phyloP scores from a whole-genome alignment of 1,139 yeast genomes.

The Blastobotrys indianensis region DNA sequence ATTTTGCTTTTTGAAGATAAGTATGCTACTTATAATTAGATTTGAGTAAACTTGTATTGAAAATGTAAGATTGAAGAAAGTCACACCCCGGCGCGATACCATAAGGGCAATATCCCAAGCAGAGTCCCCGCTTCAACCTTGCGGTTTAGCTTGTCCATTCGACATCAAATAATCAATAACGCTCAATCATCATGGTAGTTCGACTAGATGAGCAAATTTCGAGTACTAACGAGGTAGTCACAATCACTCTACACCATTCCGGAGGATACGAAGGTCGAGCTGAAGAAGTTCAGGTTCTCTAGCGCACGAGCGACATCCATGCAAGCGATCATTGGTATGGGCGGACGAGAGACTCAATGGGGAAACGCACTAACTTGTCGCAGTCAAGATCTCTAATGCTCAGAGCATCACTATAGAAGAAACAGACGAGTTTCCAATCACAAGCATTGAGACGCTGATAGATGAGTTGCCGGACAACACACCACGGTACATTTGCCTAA shows the following conservation, averaged over 20 bases:
- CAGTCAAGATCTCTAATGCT: conserved; percentile 20
- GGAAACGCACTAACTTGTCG: conserved; percentile 1
- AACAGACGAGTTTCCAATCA: conserved; percentile 19
- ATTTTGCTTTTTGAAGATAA: no score
- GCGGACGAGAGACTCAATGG: not conserved
- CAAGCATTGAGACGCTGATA: conserved; percentile 48
- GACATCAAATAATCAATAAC: not conserved
- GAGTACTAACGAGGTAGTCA: no score
- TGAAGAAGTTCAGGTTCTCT: conserved; percentile 66
- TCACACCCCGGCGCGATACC: no score
- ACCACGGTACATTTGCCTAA: conserved; percentile 69
- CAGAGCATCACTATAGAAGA: conserved; percentile 23
- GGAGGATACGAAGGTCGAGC: conserved; percentile 53
- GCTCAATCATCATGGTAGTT: not conserved
- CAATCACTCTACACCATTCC: conserved; percentile 50
- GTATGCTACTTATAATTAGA: no score
- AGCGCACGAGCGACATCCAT: conserved; percentile 59
- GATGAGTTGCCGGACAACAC: conserved; percentile 79
- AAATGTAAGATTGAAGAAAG: no score
- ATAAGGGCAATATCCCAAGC: no score
- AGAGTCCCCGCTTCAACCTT: no score
- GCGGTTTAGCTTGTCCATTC: no score
- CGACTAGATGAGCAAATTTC: no score
- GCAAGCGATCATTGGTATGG: conserved; percentile 61
- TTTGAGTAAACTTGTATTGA: no score